These are phyloP conservation scores for Camelina laxa DNA, from an alignment of 345 rosid genomes.

Conservation along the genomic window DNA sequence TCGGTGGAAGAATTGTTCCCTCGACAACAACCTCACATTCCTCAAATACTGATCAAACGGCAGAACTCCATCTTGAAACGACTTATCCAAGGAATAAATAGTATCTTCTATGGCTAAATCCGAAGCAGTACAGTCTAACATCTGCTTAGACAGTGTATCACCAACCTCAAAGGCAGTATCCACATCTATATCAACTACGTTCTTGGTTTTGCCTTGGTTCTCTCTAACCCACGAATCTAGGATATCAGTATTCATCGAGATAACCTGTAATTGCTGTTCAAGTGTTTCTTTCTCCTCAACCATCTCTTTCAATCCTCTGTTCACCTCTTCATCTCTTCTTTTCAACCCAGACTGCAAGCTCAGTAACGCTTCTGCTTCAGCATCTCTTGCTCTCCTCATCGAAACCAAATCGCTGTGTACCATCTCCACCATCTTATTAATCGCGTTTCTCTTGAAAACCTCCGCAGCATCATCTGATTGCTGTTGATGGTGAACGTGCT, in stretches of 20 bases:
- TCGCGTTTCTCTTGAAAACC: slow-evolving; percentile 71
- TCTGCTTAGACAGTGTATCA: slow-evolving; percentile 75
- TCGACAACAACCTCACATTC: slow-evolving; percentile 82
- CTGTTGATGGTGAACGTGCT: slow-evolving; percentile 43
- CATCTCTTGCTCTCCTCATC: slow-evolving; percentile 79
- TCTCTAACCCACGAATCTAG: slow-evolving; percentile 77
- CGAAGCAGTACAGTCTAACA: slow-evolving; percentile 74
- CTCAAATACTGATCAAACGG: slow-evolving; percentile 88
- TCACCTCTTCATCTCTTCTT: slow-evolving; percentile 72
- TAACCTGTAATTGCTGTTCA: slow-evolving; percentile 87
- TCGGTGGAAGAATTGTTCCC: slow-evolving; percentile 92
- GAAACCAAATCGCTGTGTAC: slow-evolving; percentile 66
- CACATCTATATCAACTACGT: slow-evolving; percentile 51
- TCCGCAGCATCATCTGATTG: slow-evolving; percentile 78
- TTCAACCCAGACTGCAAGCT: slow-evolving; percentile 68
- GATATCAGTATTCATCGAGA: slow-evolving; percentile 78
- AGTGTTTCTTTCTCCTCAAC: slow-evolving; percentile 75
- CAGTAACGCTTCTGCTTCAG: slow-evolving; percentile 81
- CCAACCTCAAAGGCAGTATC: slow-evolving; percentile 67
- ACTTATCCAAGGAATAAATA: slow-evolving; percentile 80
- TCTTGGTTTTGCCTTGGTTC: slow-evolving; percentile 61
- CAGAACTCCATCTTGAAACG: slow-evolving; percentile 76
- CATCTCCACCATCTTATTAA: slow-evolving; percentile 75
- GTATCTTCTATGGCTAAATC: slow-evolving; percentile 93
- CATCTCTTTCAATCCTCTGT: slow-evolving; percentile 76